phyloP scores from a whole-genome alignment of 768 basidiomycete genomes.

The Boletellus ananas region DNA sequence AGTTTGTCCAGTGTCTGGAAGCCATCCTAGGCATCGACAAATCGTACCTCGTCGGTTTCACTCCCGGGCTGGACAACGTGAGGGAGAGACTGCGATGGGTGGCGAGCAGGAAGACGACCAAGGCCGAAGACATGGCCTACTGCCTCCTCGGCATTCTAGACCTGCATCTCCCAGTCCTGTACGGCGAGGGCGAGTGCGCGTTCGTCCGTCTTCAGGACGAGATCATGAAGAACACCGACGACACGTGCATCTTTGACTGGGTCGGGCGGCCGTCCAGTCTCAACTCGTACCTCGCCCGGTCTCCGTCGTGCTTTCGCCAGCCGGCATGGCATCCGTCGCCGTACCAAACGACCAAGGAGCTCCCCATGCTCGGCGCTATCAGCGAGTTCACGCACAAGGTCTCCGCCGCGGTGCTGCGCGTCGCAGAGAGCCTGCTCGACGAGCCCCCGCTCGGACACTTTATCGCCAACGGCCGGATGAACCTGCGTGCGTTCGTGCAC shows the following conservation, averaged over 20 bases:
- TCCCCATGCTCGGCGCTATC: constrained; percentile 10
- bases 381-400: constrained; percentile 15
- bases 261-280: constrained; percentile 23
- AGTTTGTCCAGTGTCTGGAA: constrained; percentile 18
- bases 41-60: constrained; percentile 18
- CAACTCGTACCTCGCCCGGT: constrained; percentile 25
- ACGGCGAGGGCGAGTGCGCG: constrained; percentile 21
- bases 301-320: constrained; percentile 22
- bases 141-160: constrained; percentile 28
- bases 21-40: constrained; percentile 17
- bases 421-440: constrained; percentile 17
- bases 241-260: constrained; percentile 28
- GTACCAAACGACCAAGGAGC: neutral
- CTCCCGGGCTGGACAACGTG: constrained; percentile 23
- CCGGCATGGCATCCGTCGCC: constrained; percentile 7
- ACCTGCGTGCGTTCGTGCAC: constrained; percentile 24
- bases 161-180: constrained; percentile 27
- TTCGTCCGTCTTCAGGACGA: constrained; percentile 27
- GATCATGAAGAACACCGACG: constrained; percentile 26
- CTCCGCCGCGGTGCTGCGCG: constrained; percentile 10
- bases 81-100: constrained; percentile 29
- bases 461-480: constrained; percentile 30
- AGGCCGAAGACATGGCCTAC: constrained; percentile 29
- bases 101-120: constrained; percentile 26
- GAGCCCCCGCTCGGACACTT: constrained; percentile 28